Evolutionary conservation across 352 stramenopile species (phyloP).

Genomic region (Globisporangium paddicum): DNA sequence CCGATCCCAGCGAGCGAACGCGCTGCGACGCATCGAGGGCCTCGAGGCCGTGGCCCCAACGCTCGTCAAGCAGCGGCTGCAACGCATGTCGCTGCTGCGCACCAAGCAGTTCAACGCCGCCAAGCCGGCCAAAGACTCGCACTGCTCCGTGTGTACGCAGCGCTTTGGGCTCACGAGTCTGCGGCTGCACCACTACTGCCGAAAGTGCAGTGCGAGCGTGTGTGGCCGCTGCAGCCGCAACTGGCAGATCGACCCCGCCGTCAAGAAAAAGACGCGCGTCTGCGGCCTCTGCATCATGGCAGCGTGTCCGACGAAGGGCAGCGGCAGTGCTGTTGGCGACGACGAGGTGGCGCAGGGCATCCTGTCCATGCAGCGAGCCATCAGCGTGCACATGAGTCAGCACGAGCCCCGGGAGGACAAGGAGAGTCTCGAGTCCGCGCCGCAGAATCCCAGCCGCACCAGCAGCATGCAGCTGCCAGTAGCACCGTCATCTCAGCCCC

Average conservation of each 20-base stretch:
- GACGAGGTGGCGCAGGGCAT: neutral
- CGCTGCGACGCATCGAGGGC: conserved; percentile 1
- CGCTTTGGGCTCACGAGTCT: conserved; percentile 15
- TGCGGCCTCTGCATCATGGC: conserved; percentile 13
- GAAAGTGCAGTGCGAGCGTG: conserved; percentile 16
- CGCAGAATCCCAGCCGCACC: neutral
- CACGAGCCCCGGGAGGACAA: neutral
- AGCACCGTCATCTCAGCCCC: neutral
- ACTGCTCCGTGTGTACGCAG: conserved; percentile 17
- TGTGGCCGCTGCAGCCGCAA: conserved; percentile 17
- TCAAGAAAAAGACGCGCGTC: conserved; percentile 16
- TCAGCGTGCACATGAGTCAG: neutral
- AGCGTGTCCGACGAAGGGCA: neutral
- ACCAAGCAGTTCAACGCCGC: conserved; percentile 12
- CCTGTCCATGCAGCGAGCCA: conserved; percentile 5
- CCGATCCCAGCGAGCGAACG: conserved; percentile 12
- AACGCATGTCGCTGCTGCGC: conserved; percentile 17
- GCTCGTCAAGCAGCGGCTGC: conserved; percentile 13
- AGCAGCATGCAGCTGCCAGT: neutral
- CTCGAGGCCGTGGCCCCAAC: conserved; percentile 8
- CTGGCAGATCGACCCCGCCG: neutral
- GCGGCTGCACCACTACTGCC: conserved; percentile 12
- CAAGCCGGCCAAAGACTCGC: conserved; percentile 9
- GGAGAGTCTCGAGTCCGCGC: neutral
- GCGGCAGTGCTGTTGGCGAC: neutral